Conservation (phyloP, 257 asterid species). For the Buddleja alternifolia region DNA sequence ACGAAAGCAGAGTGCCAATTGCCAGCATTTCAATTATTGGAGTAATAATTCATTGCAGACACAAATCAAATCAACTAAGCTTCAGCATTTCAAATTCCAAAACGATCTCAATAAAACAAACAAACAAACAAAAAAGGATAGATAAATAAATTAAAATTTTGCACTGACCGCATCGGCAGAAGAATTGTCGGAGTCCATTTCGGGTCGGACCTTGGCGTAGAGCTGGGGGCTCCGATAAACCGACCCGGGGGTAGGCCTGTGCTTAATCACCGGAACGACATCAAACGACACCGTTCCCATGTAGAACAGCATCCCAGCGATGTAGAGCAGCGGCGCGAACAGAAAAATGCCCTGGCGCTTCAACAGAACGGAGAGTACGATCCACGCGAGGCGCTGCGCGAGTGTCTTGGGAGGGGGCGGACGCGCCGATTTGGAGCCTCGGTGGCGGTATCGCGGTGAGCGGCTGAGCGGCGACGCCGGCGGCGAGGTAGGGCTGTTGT, state of each 20-base stretch:
- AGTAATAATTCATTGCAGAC: no score
- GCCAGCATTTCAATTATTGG: not conserved
- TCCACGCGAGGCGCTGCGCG: conserved; percentile 71
- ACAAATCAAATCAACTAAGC: conserved; percentile 19
- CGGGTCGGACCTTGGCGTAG: conserved; percentile 64
- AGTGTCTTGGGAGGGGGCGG: conserved; percentile 56
- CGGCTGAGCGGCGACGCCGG: conserved; percentile 88
- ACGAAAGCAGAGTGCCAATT: conserved; percentile 27
- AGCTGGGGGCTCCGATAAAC: conserved; percentile 89
- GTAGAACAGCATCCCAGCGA: conserved; percentile 83
- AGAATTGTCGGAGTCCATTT: conserved; percentile 80
- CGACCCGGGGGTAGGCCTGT: conserved; percentile 75
- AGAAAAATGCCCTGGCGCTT: conserved; percentile 90
- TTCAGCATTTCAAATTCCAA: conserved; percentile 24
- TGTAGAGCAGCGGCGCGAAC: conserved; percentile 83
- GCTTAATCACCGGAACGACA: conserved; percentile 59
- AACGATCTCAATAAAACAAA: not conserved
- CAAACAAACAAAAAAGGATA: not conserved
- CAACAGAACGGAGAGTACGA: conserved; percentile 62
- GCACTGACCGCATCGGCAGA: conserved; percentile 85
- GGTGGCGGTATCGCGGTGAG: conserved; percentile 73
- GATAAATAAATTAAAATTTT: not conserved
- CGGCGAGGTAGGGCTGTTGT: conserved; percentile 85
- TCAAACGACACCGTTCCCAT: conserved; percentile 97
- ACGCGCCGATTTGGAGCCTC: conserved; percentile 51